A percentile compares a stretch with the other conserved stretches of the same genome.
phyloP scores from a whole-genome alignment of 2,329 filamentous ascomycete species.

The Colletotrichum aenigma region DNA sequence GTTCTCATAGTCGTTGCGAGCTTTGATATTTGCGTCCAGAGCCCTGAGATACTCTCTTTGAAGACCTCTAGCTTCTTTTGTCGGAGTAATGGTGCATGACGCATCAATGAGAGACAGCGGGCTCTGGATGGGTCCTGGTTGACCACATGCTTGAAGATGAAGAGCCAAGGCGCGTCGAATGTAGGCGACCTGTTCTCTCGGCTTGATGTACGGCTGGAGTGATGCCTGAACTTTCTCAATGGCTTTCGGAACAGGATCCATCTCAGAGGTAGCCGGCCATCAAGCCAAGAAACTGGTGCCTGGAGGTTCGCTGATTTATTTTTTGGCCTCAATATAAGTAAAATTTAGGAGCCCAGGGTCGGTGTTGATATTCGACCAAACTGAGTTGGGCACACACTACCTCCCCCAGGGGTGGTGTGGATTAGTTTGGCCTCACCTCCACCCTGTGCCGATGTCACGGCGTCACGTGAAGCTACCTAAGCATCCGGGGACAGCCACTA shows the following conservation, averaged over 20 bases:
- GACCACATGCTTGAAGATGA: slow-evolving; percentile 54
- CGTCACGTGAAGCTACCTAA: not conserved
- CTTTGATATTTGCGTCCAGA: slow-evolving; percentile 55
- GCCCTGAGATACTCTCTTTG: slow-evolving; percentile 62
- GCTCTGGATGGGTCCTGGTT: slow-evolving; percentile 43
- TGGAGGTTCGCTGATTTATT: not conserved
- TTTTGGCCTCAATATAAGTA: not conserved
- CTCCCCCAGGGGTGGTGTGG: not conserved
- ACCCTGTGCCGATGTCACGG: not conserved
- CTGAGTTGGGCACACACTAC: not conserved
- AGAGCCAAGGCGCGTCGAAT: slow-evolving; percentile 60
- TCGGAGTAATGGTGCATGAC: slow-evolving; percentile 35
- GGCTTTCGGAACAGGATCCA: slow-evolving; percentile 35
- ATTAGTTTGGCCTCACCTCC: not conserved
- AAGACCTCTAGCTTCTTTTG: slow-evolving; percentile 47
- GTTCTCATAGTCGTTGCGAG: slow-evolving; percentile 51
- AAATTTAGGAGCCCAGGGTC: not conserved
- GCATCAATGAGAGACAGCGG: slow-evolving; percentile 55
- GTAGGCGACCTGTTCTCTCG: slow-evolving; percentile 60
- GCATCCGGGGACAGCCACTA: not conserved
- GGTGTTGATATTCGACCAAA: not conserved
- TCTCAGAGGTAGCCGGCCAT: not conserved
- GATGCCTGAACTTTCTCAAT: slow-evolving; percentile 43
- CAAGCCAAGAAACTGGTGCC: not conserved
- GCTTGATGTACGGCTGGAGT: slow-evolving; percentile 58